Conservation (phyloP, 306 rosid species). For the Sicyos edulis region DNA sequence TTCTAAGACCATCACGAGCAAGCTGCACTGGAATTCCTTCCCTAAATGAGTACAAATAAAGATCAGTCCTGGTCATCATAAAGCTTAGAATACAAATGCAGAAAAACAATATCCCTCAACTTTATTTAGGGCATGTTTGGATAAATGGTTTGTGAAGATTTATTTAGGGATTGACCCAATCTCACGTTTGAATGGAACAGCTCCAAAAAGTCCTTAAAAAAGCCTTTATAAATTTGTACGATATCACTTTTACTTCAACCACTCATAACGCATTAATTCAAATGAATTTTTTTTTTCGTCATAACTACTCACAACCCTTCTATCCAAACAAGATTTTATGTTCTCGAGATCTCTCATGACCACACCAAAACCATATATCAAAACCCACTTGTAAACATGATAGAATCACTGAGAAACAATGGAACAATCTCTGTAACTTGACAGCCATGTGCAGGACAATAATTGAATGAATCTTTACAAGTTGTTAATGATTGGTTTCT, state of each 20-base stretch:
- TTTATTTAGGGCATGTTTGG: background rate
- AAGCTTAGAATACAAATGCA: background rate
- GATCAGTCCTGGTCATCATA: background rate
- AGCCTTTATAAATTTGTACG: too few relatives aligned
- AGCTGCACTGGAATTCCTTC: slow-evolving; percentile 94
- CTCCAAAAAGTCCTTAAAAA: too few relatives aligned
- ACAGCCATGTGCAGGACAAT: background rate
- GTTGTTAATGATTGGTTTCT: background rate
- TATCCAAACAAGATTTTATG: too few relatives aligned
- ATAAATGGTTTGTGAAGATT: too few relatives aligned
- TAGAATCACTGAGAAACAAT: background rate
- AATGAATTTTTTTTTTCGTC: too few relatives aligned
- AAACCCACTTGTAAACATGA: background rate
- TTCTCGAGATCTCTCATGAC: too few relatives aligned
- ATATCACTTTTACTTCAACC: too few relatives aligned
- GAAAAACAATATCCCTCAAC: background rate
- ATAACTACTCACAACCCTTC: too few relatives aligned
- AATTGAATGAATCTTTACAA: background rate
- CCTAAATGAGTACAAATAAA: slow-evolving; percentile 31
- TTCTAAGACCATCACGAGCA: slow-evolving; percentile 85
- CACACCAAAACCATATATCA: too few relatives aligned
- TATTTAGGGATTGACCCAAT: too few relatives aligned
- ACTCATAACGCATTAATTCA: too few relatives aligned
- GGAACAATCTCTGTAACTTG: background rate
- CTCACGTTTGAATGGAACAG: too few relatives aligned